Conservation (phyloP, 2,329 filamentous ascomycete species). For the Metarhizium humberi region DNA sequence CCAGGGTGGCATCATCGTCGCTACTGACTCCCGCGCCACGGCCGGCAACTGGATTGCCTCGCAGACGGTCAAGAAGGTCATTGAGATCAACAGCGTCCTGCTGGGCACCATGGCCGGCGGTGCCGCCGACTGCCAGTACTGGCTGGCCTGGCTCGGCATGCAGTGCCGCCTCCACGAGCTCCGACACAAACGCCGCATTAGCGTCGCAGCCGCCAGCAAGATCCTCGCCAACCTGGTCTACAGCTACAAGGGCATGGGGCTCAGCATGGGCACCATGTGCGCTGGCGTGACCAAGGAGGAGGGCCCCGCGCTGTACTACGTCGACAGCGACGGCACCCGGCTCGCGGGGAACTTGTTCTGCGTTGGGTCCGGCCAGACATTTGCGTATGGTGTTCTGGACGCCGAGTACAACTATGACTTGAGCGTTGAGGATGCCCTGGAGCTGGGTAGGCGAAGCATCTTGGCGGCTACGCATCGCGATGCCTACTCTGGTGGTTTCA, state of each 20-base stretch:
- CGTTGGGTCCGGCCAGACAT: conserved; percentile 95
- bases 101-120: conserved; percentile 97
- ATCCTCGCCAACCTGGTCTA: conserved; percentile 98
- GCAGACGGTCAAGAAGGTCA: conserved; percentile 99
- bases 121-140: conserved; percentile 99
- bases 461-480: conserved; percentile 93
- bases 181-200: conserved; percentile 97
- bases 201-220: conserved; percentile 93
- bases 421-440: conserved; percentile 76
- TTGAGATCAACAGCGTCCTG: conserved; percentile 92
- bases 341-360: conserved; percentile 94
- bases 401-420: conserved; percentile 91
- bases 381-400: conserved; percentile 95
- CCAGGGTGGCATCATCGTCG: conserved; percentile 96
- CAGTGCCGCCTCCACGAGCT: conserved; percentile 99
- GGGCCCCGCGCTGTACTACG: conserved; percentile 96
- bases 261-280: conserved; percentile 99
- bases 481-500: conserved; percentile 96
- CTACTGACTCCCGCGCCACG: conserved; percentile 93
- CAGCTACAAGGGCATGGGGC: conserved; percentile 96
- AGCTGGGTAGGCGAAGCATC: conserved; percentile 86
- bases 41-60: conserved; percentile 99
- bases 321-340: conserved; percentile 86
- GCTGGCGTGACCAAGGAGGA: conserved; percentile 92
- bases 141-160: conserved; percentile 97